Base-by-base conservation (phyloP, 164 flowering plant species). In the Magnolia sinica region DNA sequence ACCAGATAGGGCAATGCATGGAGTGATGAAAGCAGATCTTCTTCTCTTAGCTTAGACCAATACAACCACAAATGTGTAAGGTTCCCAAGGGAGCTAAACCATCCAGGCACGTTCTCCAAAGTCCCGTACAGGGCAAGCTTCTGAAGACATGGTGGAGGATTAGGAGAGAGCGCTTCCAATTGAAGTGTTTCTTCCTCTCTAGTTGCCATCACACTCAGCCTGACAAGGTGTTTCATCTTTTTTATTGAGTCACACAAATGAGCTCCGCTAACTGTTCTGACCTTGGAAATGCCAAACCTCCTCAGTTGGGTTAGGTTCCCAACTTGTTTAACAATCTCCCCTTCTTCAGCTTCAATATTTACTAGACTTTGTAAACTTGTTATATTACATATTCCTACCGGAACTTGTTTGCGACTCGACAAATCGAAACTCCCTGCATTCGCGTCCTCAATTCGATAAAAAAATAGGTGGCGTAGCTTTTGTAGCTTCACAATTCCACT, bases 191-290 rank as follows among this genome's bases (percentile, higher is more conserved):
- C 76, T 29, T 85, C 78, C 7, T 74, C 82, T 16, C 51, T 73
- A 50, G 24, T 37, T 50, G 84, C 78, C 7, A 22, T 73, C n/a
- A 87, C 24, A 45, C 82, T 64, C 52, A 86, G 72, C 23, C 55
- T 52, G 59, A 73, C 52, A 7, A 87, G 90, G 37, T 19, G n/a
- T 31, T 14, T 78, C 87, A 88, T 79, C 74, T 63, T 82, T n/a
- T 82, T 37, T 19, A 86, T 75, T 14, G 88, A 83, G 64, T 50
- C 5, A 64, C 88, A 86, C n/a, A 86, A 70, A 2, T 55, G 49
- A 31, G 71, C 29, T 65, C 83, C 85, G 37, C 77, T 76, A 6
- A 19, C 67, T 5, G 50, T 59, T 77, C 52, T 75, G 50, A 88
- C 51, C 13, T 76, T 71, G 16, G 29, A 65, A 65, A 65, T 22